phyloP scores from a whole-genome alignment of 805 yeast genomes.

The Debaryomyces prosopidis region DNA sequence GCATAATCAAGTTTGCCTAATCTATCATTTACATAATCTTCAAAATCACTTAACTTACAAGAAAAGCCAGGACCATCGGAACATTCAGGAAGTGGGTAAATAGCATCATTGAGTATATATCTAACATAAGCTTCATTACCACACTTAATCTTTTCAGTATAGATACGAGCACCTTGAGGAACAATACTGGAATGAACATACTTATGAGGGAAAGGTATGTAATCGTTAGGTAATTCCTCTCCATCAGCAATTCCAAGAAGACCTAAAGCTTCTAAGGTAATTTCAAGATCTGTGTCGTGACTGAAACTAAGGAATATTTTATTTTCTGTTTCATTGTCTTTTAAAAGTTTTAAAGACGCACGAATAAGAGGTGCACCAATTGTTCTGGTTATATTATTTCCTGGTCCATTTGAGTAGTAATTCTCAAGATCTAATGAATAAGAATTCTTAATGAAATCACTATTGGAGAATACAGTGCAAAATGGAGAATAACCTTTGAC shows the following conservation, averaged over 20 bases:
- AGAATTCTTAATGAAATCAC: slow-evolving; percentile 63
- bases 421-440: slow-evolving; percentile 59
- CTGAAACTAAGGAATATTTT: slow-evolving; percentile 70
- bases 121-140: slow-evolving; percentile 33
- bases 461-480: slow-evolving; percentile 66
- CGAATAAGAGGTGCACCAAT: slow-evolving; percentile 59
- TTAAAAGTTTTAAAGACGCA: slow-evolving; percentile 49
- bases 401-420: slow-evolving; percentile 66
- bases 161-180: slow-evolving; percentile 43
- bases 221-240: slow-evolving; percentile 43
- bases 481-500: slow-evolving; percentile 68
- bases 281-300: slow-evolving; percentile 69
- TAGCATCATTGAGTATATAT: slow-evolving; percentile 41
- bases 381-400: slow-evolving; percentile 55
- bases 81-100: slow-evolving; percentile 35
- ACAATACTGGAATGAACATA: slow-evolving; percentile 43
- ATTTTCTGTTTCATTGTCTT: slow-evolving; percentile 41
- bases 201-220: slow-evolving; percentile 47
- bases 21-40: slow-evolving; percentile 27
- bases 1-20: slow-evolving; percentile 24
- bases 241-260: slow-evolving; percentile 49
- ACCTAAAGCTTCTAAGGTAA: slow-evolving; percentile 57
- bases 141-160: slow-evolving; percentile 37
- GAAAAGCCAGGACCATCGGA: slow-evolving; percentile 44
- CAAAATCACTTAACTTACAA: slow-evolving; percentile 38